Conservation (phyloP, 1,284 basidiomycete genomes). For the Ustilago nuda region DNA sequence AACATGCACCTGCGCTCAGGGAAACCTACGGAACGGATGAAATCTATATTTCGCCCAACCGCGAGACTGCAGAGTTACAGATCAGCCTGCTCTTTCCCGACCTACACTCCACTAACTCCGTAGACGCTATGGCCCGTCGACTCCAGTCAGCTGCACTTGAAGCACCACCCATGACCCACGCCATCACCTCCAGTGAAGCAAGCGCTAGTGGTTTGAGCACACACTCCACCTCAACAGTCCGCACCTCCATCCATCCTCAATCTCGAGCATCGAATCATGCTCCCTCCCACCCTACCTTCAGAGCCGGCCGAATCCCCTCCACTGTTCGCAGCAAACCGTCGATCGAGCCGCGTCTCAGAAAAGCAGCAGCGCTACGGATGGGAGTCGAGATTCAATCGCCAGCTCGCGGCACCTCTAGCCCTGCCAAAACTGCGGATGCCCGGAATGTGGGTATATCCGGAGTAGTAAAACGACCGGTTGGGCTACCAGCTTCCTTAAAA, state of each 20-base stretch:
- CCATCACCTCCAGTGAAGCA: slow-evolving; percentile 12
- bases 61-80: slow-evolving; percentile 34
- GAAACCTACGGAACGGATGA: slow-evolving; percentile 36
- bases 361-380: slow-evolving; percentile 74
- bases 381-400: slow-evolving; percentile 10
- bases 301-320: slow-evolving; percentile 13
- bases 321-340: slow-evolving; percentile 72
- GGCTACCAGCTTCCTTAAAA: slow-evolving; percentile 34
- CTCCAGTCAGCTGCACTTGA: background rate
- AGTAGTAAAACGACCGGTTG: slow-evolving; percentile 28
- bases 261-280: slow-evolving; percentile 12
- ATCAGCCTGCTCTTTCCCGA: slow-evolving; percentile 52
- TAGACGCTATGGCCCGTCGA: background rate
- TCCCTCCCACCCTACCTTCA: slow-evolving; percentile 5
- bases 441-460: slow-evolving; percentile 46
- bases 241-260: slow-evolving; percentile 11
- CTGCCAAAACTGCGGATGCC: background rate
- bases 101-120: background rate
- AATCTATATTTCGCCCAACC: slow-evolving; percentile 46
- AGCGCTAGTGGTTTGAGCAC: slow-evolving; percentile 16
- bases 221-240: slow-evolving; percentile 6
- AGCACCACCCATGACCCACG: slow-evolving; percentile 3
- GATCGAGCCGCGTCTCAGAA: slow-evolving; percentile 80
- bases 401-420: slow-evolving; percentile 6
- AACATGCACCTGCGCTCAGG: slow-evolving; percentile 7